Evolutionary conservation across 257 asterid species (phyloP), one percentile per base, ranked within the genome.

Genomic region (Gynochthodes officinalis): DNA sequence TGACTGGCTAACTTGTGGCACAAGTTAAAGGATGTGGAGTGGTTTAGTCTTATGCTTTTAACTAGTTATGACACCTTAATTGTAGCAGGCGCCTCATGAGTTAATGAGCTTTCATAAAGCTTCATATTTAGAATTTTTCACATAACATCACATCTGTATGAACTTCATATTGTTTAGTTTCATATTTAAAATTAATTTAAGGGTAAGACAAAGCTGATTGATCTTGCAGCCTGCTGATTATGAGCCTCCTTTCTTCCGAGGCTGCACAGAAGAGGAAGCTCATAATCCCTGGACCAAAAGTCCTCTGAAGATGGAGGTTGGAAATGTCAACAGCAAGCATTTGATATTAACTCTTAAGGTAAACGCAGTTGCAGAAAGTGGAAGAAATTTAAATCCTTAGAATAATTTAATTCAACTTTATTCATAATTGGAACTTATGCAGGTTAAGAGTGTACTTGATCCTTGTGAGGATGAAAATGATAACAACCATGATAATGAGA

Each of bases 381-480:
- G 66, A 68, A 72, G 62, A 40, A 7, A 50, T 61, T 60, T 72
- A 70, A 21, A 69, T 73, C 68, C 64, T 49, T 50, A 21, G 60
- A 48, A 25, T 62, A 46, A 71, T 43, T 73, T 77, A 59, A 48
- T n/a, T 64, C 64, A 67, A 14, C 50, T 35, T 74, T 52, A 62
- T 4, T 11, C 57, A 54, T 55, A 42, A 53, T 75, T 60, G 71
- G 72, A 49, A 74, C 75, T 67, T 67, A 58, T 77, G 79, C 86
- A 94, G 97, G 99, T 94, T 71, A 94, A 88, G 86, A 94, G 98
- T 49, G 92, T 86, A 69, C 97, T 91, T 72, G 97, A 94, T 86
- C 97, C 97, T 40, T 94, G 96, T 73, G 97, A 91, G 76, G 97
- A 91, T 71, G 97, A 94, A 67, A 91, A 91, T 77, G 87, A 84